Evolutionary conservation across 2,329 filamentous ascomycete species (phyloP).

Genomic region (Bipolaris oryzae): DNA sequence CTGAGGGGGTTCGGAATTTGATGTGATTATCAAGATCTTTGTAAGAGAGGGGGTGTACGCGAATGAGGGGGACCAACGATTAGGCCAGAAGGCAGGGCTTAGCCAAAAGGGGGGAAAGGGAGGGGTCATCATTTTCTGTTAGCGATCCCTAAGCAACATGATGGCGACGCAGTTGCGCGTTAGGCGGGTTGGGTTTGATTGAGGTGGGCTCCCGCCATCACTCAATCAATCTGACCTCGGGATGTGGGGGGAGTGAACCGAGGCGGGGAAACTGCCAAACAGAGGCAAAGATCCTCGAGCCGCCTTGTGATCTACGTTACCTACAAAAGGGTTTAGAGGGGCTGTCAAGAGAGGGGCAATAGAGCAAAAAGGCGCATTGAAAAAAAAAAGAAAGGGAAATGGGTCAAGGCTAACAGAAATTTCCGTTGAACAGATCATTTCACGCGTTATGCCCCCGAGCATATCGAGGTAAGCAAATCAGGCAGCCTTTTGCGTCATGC

Average conservation of each 20-base stretch:
- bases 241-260: not conserved
- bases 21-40: not conserved
- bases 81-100: too few species aligned
- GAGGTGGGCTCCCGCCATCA: not conserved
- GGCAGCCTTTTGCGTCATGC: not conserved
- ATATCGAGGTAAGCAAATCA: conserved; percentile 60
- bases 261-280: not conserved
- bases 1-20: too few species aligned
- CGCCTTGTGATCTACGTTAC: not conserved
- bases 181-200: not conserved
- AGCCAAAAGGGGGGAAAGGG: too few species aligned
- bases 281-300: not conserved
- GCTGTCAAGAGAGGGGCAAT: not conserved
- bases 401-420: not conserved
- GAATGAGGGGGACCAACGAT: too few species aligned
- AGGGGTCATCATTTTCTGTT: not conserved
- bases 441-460: conserved; percentile 77
- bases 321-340: not conserved
- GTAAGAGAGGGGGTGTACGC: not conserved
- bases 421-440: conserved; percentile 70
- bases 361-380: not conserved
- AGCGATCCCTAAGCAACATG: not conserved
- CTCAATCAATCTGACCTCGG: not conserved
- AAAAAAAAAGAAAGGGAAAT: not conserved
- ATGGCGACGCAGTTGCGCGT: not conserved